Evolutionary conservation across 495 filamentous ascomycete genomes (phyloP).

Genomic region (Pseudomonodictys pantanalensis): DNA sequence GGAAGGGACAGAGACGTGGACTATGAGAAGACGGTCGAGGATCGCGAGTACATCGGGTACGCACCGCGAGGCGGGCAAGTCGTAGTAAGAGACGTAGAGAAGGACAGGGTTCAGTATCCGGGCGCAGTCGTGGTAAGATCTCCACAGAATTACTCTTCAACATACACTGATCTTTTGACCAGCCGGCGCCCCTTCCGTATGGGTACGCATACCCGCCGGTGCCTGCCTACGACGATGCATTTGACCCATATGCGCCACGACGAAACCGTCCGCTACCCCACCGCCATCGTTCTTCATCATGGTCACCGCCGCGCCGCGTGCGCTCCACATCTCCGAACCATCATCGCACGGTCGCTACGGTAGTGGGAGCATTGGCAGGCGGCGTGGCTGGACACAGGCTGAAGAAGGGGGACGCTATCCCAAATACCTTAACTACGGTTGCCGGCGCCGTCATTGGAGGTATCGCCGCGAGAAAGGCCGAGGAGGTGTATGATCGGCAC

Average conservation of each 20-base stretch:
- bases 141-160: too few species aligned
- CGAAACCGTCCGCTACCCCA: not conserved
- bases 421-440: slow-evolving; percentile 8
- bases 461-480: slow-evolving; percentile 17
- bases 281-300: not conserved
- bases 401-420: slow-evolving; percentile 7
- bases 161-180: too few species aligned
- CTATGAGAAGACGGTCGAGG: too few species aligned
- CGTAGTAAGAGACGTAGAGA: not conserved
- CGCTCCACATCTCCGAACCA: slow-evolving; percentile 20
- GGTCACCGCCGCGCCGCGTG: slow-evolving; percentile 4
- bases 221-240: too few species aligned
- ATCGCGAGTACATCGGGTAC: too few species aligned
- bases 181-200: not conserved
- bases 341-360: slow-evolving; percentile 9
- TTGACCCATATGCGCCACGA: too few species aligned
- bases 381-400: slow-evolving; percentile 18
- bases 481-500: slow-evolving; percentile 19
- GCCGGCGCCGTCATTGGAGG: slow-evolving; percentile 29
- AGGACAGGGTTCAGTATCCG: not conserved
- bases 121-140: not conserved
- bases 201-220: too few species aligned
- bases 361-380: slow-evolving; percentile 30
- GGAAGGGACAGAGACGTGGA: too few species aligned
- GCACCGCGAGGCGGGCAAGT: too few species aligned